These are phyloP conservation scores for Coemansia asiatica DNA, from an alignment of 192 early-diverging fungal genomes.

Conservation along the genomic window DNA sequence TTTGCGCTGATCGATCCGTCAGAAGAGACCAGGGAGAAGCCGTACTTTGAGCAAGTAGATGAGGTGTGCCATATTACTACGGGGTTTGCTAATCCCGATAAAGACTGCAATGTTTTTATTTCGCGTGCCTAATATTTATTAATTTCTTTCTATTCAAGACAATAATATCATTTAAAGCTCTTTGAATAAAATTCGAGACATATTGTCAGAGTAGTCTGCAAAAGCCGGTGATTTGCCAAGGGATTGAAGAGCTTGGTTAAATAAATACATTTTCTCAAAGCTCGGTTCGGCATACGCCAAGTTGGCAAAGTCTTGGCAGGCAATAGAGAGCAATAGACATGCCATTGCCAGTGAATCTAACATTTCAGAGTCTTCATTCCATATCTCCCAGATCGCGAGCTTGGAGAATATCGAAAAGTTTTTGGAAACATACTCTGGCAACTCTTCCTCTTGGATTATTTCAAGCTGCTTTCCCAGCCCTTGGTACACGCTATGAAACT, in stretches of 20 bases:
- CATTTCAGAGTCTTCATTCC: background rate
- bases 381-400: no score
- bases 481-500: no score
- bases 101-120: slow-evolving; percentile 20
- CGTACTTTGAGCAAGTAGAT: slow-evolving; percentile 7
- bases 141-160: background rate
- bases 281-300: background rate
- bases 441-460: no score
- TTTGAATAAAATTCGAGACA: background rate
- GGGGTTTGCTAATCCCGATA: slow-evolving; percentile 15
- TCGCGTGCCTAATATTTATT: background rate
- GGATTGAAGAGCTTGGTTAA: background rate
- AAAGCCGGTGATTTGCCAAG: background rate
- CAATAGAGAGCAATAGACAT: background rate
- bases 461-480: no score
- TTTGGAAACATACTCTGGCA: no score
- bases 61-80: slow-evolving; percentile 29
- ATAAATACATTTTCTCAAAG: background rate
- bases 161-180: no score
- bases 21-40: background rate
- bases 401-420: no score
- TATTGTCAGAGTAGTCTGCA: background rate
- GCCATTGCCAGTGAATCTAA: background rate
- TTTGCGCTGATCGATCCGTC: slow-evolving; percentile 4
- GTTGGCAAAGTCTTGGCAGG: background rate